Evolutionary conservation across 495 filamentous ascomycete species (phyloP), one percentile per base, ranked within the genome.

Genomic region (Monascus purpureus): DNA sequence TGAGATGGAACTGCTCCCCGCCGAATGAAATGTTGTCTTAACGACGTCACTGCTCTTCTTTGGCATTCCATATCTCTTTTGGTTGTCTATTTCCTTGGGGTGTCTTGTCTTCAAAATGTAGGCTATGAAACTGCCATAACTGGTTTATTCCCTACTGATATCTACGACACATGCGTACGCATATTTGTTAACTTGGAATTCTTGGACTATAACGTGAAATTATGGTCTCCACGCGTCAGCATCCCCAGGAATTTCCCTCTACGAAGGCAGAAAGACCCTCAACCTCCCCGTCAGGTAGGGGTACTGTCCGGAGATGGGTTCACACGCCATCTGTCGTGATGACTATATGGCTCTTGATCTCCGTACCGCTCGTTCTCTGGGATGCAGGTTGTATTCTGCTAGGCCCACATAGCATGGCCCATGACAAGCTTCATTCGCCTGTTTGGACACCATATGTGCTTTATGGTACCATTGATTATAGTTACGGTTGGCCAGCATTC

Each of bases 351-450:
- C 68, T 94, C 15, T 41, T 68, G 28, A 18, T 87, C 32, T 86
- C 83, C n/a, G 57, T 88, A 3, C 84, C 86, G 2, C 61, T 87
- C 33, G 79, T 88, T n/a, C 40, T 65, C 27, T 92, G 86, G 86
- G 88, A 95, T 59, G 66, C 73, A 6, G 62, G 61, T 29, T 94
- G 92, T 59, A 73, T 93, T 24, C 55, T 93, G 18, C 56, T 86
- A 26, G 82, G 88, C 13, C 88, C 88, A 18, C 69, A 75, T 55
- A 76, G 70, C 28, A 92, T 96, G 84, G 72, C 78, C 0, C 82
- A 82, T 36, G 84, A 85, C 4, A 52, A 55, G 22, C 55, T 81
- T 28, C 82, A 93, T 53, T 72, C 65, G 41, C 80, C 80, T 4
- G 42, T 95, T 30, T 94, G 72, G 71, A 56, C 57, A 9, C 85